These are phyloP conservation scores for Penicillium expansum DNA, from an alignment of 2,329 filamentous ascomycete genomes.

Conservation along the genomic window DNA sequence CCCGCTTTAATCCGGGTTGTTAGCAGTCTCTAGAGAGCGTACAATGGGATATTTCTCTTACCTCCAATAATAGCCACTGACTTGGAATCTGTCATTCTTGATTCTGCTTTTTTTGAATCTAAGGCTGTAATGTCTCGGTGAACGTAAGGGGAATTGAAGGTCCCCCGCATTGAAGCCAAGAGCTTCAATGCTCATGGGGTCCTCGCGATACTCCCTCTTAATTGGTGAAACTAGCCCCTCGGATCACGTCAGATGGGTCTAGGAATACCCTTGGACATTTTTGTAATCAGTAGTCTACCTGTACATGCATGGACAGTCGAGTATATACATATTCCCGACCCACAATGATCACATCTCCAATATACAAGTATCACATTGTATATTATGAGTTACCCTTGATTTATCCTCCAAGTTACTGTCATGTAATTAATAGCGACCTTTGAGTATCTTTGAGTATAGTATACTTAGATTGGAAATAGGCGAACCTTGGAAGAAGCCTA, in stretches of 20 bases:
- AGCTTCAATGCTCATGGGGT: neutral
- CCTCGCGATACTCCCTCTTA: neutral
- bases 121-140: neutral
- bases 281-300: neutral
- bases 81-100: conserved; percentile 7
- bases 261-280: no score
- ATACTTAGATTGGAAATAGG: neutral
- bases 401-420: neutral
- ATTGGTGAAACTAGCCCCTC: neutral
- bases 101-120: neutral
- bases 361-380: neutral
- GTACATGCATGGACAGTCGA: neutral
- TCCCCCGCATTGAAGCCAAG: neutral
- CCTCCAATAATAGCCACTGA: conserved; percentile 18
- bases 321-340: neutral
- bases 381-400: neutral
- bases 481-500: neutral
- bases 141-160: neutral
- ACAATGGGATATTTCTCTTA: neutral
- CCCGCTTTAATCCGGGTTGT: conserved; percentile 6
- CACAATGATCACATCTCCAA: neutral
- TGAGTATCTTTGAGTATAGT: neutral
- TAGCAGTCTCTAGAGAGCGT: neutral
- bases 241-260: neutral
- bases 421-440: fast-evolving